Evolutionary conservation across 2,329 filamentous ascomycete species (phyloP), one percentile per base, ranked within the genome.

Genomic region (Colletotrichum agaves): DNA sequence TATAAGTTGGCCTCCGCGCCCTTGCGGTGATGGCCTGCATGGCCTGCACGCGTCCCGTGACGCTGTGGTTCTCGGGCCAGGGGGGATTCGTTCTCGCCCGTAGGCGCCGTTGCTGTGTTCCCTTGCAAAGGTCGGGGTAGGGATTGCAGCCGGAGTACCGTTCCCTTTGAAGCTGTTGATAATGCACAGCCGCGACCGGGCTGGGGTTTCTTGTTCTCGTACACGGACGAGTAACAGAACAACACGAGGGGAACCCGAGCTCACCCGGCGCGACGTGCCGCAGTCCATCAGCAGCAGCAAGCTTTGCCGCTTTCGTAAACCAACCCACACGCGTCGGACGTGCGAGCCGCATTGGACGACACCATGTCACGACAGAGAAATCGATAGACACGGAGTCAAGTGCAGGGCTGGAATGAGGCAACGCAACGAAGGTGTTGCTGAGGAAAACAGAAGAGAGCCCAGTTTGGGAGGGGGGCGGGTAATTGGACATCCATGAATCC

Each of bases 101-200:
- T 23, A 6, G 17, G 44, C 31, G 44, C 31, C 44, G 27, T 27
- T 49, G 15, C 11, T 8, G 21, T 13, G 21, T 27, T 50, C 15
- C 44, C 31, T 17, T 10, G 44, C 5, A 31, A 23, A 17, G 46
- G n/a, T 60, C 41, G 17, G 58, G 46, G 35, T 33, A 52, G 11
- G 46, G 37, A 52, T 39, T 49, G 58, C 21, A 15, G 44, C 46
- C 31, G 27, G 23, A 52, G 52, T 44, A 53, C 61, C 61, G 46
- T 46, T 53, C 8, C 6, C 8, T 63, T 44, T 47, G 60, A 67
- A 52, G 52, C 39, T 64, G 58, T 67, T 58, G 64, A 67, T 41
- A 33, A 35, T 53, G 59, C 60, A 64, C 52, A 67, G 64, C 64
- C 64, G 58, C 59, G 50, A 49, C 37, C 52, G 21, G 12, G n/a